Conservation (phyloP, 83 land plant genomes). For the Larix sibirica region DNA sequence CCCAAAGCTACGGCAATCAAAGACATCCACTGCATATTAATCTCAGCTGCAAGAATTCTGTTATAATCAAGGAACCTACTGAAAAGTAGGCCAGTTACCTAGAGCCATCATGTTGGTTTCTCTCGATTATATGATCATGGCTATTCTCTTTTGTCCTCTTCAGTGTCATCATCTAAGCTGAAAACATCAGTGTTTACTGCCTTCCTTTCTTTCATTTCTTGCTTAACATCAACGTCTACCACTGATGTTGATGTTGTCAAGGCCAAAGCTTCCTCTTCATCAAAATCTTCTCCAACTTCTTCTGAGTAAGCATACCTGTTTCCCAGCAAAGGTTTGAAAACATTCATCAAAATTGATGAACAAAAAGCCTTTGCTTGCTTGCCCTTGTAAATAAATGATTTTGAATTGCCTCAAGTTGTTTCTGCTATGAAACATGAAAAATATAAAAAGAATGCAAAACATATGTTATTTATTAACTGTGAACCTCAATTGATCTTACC, state of each 20-base stretch:
- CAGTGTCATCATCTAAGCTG: constrained; percentile 29
- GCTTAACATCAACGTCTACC: constrained; percentile 12
- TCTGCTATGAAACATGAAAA: background rate
- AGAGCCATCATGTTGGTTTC: no score
- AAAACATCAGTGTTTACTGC: constrained; percentile 24
- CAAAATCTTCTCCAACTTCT: constrained; percentile 34
- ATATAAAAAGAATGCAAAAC: background rate
- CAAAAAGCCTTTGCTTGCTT: background rate
- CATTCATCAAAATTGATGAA: background rate
- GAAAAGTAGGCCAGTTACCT: background rate
- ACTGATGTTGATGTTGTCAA: constrained; percentile 7
- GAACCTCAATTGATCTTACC: constrained; percentile 38
- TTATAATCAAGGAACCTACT: constrained; percentile 11
- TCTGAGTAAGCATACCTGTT: constrained; percentile 40
- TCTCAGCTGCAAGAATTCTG: background rate
- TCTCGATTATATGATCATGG: background rate
- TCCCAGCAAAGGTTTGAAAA: background rate
- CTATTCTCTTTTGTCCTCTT: constrained; percentile 36
- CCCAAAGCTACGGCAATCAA: constrained; percentile 2
- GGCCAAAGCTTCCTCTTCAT: constrained; percentile 28
- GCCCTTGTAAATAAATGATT: background rate
- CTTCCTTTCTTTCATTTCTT: constrained; percentile 20
- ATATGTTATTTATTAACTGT: background rate
- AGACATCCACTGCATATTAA: background rate
- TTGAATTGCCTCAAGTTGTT: background rate